Base-by-base conservation (phyloP, 371 early-diverging fungal genomes). In the Coemansia sp. region DNA sequence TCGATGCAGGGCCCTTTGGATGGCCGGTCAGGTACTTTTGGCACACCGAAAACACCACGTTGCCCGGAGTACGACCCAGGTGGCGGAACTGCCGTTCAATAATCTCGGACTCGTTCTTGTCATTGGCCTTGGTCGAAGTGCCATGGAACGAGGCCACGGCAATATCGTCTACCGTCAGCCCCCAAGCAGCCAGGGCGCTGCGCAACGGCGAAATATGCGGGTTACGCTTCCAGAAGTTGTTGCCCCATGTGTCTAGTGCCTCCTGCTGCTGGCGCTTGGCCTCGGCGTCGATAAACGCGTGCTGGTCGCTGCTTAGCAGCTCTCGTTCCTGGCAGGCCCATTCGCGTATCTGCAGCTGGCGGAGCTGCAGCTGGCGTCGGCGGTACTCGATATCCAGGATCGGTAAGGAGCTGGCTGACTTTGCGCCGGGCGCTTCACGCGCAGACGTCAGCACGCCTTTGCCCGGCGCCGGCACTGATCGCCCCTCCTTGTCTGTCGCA, bases 101-200 rank as follows among this genome's bases (percentile, higher is more conserved):
- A 5, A 94, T 94, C 48, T 92, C 90, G 9, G 95, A 93, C 80
- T 97, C 97, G 83, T 97, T 97, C 88, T 90, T 91, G 83, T 97
- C 97, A 80, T 97, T 97, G 59, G 97, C 97, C 85, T 92, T 92
- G 78, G 97, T 97, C 26, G 93, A 91, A 34, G 97, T 97, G 65
- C 97, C 97, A 81, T 95, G 97, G 95, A 97, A 95, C 9, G 95
- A 95, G 10, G 93, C 94, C 34, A 95, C 89, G 57, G 91, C 92
- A 68, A 97, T 92, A 74, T 97, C 97, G 75, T 97, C 94, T 48
- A 95, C 81, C 6, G 92, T 91, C 63, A 97, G 80, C 49, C 95
- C 95, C 76, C 86, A 97, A 12, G 87, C 85, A 40, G 95, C 94
- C 51, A 97, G 84, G 12, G 94, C 90, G 68, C 95, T 96, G 57